phyloP scores from a whole-genome alignment of 768 basidiomycete species.

The Infundibulicybe gibba region DNA sequence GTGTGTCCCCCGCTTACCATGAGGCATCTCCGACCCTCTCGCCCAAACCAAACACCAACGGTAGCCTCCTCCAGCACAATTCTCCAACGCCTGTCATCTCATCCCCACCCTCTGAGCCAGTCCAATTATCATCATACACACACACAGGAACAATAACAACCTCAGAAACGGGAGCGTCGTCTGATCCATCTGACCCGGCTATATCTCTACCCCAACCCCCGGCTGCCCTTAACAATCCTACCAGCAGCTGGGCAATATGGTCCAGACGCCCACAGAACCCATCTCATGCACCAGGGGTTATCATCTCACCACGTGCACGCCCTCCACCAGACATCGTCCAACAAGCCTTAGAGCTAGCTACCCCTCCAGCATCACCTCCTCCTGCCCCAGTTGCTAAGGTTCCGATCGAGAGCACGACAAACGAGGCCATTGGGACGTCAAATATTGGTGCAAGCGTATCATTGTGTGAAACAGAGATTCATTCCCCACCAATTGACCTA shows the following conservation, averaged over 20 bases:
- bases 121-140: not conserved
- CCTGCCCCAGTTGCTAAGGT: slow-evolving; percentile 11
- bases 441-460: no score
- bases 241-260: slow-evolving; percentile 57
- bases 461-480: no score
- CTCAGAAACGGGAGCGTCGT: not conserved
- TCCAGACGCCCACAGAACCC: slow-evolving; percentile 69
- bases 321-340: slow-evolving; percentile 60
- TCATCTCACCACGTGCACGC: slow-evolving; percentile 60
- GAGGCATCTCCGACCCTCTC: slow-evolving; percentile 1
- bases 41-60: slow-evolving; percentile 1
- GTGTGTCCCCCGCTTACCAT: slow-evolving; percentile 5
- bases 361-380: slow-evolving; percentile 43
- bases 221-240: slow-evolving; percentile 1
- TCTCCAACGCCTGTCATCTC: not conserved
- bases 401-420: not conserved
- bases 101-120: not conserved
- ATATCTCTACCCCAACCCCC: slow-evolving; percentile 1
- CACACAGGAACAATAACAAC: not conserved
- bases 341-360: slow-evolving; percentile 48
- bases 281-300: slow-evolving; percentile 60
- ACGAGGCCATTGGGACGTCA: no score
- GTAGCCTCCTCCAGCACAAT: not conserved
- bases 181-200: slow-evolving; percentile 3
- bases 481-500: not conserved